Percentiles rank a stretch among this genome's conserved stretches.
These are phyloP conservation scores for Poronia punctata DNA, from an alignment of 495 filamentous ascomycete genomes.

Conservation along the genomic window DNA sequence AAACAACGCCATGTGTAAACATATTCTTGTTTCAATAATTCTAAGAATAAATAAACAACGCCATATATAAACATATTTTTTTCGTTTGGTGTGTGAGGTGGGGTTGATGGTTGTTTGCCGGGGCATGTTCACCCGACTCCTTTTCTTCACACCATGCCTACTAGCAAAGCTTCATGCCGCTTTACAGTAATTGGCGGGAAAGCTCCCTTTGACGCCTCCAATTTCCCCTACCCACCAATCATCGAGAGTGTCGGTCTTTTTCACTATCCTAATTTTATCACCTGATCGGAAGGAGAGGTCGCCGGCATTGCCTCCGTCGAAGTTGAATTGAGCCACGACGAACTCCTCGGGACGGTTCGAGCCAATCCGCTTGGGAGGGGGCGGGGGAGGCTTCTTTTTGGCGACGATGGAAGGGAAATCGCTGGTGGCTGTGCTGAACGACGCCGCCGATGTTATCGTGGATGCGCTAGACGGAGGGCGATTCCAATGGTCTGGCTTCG, in stretches of 20 bases:
- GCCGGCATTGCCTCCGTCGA: constrained; percentile 61
- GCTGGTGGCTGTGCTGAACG: constrained; percentile 21
- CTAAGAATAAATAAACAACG: too few relatives aligned
- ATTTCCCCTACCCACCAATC: constrained; percentile 97
- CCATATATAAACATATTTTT: too few relatives aligned
- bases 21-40: too few relatives aligned
- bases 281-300: constrained; percentile 81
- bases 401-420: constrained; percentile 21
- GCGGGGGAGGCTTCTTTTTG: constrained; percentile 55
- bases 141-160: too few relatives aligned
- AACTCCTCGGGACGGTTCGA: constrained; percentile 46
- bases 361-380: constrained; percentile 49
- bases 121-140: too few relatives aligned
- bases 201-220: constrained; percentile 63
- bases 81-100: too few relatives aligned
- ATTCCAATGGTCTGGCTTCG: constrained; percentile 48
- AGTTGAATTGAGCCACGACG: constrained; percentile 77
- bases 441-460: constrained; percentile 27
- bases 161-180: constrained; percentile 4
- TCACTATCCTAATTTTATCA: constrained; percentile 74
- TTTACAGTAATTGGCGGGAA: constrained; percentile 86
- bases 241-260: constrained; percentile 77
- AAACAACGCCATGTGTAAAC: too few relatives aligned
- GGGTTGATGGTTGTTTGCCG: too few relatives aligned
- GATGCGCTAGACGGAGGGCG: constrained; percentile 29